A percentile compares a stretch with the other conserved stretches of the same genome.
Conservation (phyloP, 2,329 filamentous ascomycete species). For the Aureobasidium sp. region DNA sequence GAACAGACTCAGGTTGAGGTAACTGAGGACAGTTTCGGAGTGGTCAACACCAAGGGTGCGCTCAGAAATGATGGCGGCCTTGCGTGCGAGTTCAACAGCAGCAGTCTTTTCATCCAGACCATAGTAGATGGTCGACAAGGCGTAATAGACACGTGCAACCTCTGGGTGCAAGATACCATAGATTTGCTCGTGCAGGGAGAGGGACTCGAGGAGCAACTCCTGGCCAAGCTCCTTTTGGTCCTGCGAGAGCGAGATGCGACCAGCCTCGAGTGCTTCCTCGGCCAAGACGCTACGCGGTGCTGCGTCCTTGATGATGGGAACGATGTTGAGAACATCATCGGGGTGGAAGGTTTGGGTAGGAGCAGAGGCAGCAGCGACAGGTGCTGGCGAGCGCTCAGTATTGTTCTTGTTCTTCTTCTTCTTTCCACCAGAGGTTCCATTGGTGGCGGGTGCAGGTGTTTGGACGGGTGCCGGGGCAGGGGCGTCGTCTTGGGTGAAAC, state of each 20-base stretch:
- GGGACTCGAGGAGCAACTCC: conserved; percentile 87
- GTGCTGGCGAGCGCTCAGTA: conserved; percentile 40
- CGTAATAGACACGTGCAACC: conserved; percentile 91
- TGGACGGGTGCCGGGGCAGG: conserved; percentile 20
- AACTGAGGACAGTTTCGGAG: conserved; percentile 86
- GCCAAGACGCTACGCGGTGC: conserved; percentile 82
- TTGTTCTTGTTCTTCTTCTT: conserved; percentile 53
- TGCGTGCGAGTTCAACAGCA: conserved; percentile 88
- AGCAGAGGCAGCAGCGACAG: conserved; percentile 37
- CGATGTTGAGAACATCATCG: conserved; percentile 83
- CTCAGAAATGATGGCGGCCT: conserved; percentile 93
- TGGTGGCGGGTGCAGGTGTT: conserved; percentile 25
- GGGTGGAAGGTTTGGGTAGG: conserved; percentile 59
- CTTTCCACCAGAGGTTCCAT: conserved; percentile 23
- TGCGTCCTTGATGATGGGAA: conserved; percentile 93
- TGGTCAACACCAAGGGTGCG: conserved; percentile 89
- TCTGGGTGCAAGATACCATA: conserved; percentile 96
- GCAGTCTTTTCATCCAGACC: conserved; percentile 96
- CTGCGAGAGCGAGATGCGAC: conserved; percentile 90
- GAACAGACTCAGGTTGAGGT: conserved; percentile 91
- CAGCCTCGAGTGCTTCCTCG: conserved; percentile 91
- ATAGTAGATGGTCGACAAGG: conserved; percentile 90
- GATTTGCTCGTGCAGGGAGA: conserved; percentile 96
- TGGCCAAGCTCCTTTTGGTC: conserved; percentile 93
- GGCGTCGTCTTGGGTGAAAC: conserved; percentile 45